Base-by-base conservation (phyloP, 1,139 yeast species). In the Magnusiomyces clavatus region DNA sequence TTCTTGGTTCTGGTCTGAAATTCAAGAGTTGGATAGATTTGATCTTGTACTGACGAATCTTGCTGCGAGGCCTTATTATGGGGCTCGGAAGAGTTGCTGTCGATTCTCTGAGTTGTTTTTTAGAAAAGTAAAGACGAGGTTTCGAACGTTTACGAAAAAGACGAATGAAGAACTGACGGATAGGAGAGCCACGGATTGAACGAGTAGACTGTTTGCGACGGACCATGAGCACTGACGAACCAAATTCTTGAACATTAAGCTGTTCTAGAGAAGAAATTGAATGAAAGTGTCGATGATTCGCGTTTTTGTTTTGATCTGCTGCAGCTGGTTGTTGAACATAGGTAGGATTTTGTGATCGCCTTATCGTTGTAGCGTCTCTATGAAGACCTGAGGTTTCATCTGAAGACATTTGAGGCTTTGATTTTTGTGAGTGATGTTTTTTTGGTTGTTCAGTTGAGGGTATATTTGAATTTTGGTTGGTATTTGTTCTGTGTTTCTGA, bases 91-190 rank as follows among this genome's bases (percentile, higher is more conserved):
- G 37, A 14, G 12, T 31, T n/a, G 37, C 12, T 10, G 56, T 47
- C 46, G 58, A 57, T 6, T 58, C 55, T 6, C 47, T 41, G 42
- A 61, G 55, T 13, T 60, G 57, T 2, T 54, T 52, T 48, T 60
- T 59, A 20, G 58, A 51, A 48, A 55, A 61, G 43, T 54, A 51
- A 46, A 52, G 55, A 46, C 51, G 54, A 11, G 57, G 55, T 43
- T 47, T 51, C 6, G 56, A 37, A 8, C 60, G 49, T 17, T 58
- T 49, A 29, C 64, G 57, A 43, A 62, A 58, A 13, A 60, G 48
- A 17, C 56, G 56, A 12, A 54, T 50, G 43, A 61, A 58, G 29
- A 60, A 55, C 16, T 58, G 51, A 2, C 60, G 55, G 6, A 63
- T 49, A 1, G 62, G 62, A 2, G 61, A 54, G 2, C 58, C 58